Evolutionary conservation across 2,329 filamentous ascomycete genomes (phyloP), one percentile per base, ranked within the genome.

Genomic region (Talaromyces sp.): DNA sequence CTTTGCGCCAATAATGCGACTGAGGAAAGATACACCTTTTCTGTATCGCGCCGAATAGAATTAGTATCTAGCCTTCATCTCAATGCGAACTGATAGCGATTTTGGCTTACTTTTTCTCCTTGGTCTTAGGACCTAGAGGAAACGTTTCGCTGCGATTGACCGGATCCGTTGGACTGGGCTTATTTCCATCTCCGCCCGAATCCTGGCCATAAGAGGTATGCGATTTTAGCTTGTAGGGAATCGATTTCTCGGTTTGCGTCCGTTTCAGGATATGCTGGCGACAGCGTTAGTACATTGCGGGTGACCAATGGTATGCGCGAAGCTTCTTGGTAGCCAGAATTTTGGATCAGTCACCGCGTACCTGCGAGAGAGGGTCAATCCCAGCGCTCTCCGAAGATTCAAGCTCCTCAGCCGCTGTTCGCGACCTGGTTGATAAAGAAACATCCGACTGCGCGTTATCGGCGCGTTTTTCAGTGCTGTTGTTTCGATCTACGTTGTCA

Each of bases 1-100:
- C 81, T 92, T 93, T 67, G 84, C 85, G 67, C 86, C 85, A 72
- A 91, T 90, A 77, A 98, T 84, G 63, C 93, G 90, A 77, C 92
- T 96, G 33, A 99, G 86, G 75, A 99, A 97, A 15, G 93, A 97
- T 19, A 90, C 87, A 33, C 91, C 90, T 81, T 97, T 97, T 78
- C 90, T 96, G 72, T n/a, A 39, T 22, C n/a, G 33, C 33, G 33
- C 11, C n/a, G 61, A 57, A 65, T 64, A 63, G 19, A 62, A 61
- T 64, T 33, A 64, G 62, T 45, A 41, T 61, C 22, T 54, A n/a
- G 10, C 37, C 37, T 50, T n/a, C n/a, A 17, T 13, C 15, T 27
- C 13, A 47, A 35, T 27, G 2, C 50, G 17, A n/a, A 25, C 5
- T 17, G 11, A 35, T 22, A 19, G 31, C 31, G 6, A 8, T 35